Evolutionary conservation across 2,329 filamentous ascomycete genomes (phyloP), one percentile per base, ranked within the genome.

Genomic region (Alternaria solani): DNA sequence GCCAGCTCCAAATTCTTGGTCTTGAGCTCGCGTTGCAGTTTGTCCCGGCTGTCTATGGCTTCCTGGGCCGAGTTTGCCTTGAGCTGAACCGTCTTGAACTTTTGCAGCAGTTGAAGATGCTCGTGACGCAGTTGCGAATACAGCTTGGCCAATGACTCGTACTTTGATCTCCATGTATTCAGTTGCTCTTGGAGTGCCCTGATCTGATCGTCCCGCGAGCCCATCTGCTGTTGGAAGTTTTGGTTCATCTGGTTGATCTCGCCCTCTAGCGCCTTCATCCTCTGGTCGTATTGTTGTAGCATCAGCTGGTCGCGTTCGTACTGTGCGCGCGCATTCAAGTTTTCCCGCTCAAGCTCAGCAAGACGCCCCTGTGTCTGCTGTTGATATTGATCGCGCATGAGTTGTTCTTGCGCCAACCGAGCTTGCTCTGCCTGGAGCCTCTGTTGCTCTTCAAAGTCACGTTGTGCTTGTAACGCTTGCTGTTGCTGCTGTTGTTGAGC

Each of bases 1-100:
- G 95, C 95, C 63, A 99, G 82, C 79, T 99, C 95, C n/a, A 99
- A 84, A 76, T 99, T 99, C 87, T 99, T 99, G 30, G 94, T 97
- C 87, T 99, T 99, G 78, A 99, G 91, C 81, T 99, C 95, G 34
- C 94, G 91, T 82, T 98, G 93, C 53, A 99, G 86, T 83, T 96
- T 97, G 82, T 99, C 95, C 8, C 94, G 90, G 70, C 88, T 89
- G 58, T 98, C 95, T 65, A 98, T 97, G 1, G 95, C 95, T 81
- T 99, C 95, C 76, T 98, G 94, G 0, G 95, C 95, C 5, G 94
- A 98, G 16, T 94, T 93, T 2, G 95, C 95, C 84, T 98, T 99
- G 65, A 98, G 86, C 78, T 98, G 96, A 38, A 97, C 92, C 7
- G 89, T 86, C 85, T 99, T 99, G 82, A 97, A 98, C 76, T 96